phyloP scores from a whole-genome alignment of 495 filamentous ascomycete genomes.

The Neurospora sublineolata region DNA sequence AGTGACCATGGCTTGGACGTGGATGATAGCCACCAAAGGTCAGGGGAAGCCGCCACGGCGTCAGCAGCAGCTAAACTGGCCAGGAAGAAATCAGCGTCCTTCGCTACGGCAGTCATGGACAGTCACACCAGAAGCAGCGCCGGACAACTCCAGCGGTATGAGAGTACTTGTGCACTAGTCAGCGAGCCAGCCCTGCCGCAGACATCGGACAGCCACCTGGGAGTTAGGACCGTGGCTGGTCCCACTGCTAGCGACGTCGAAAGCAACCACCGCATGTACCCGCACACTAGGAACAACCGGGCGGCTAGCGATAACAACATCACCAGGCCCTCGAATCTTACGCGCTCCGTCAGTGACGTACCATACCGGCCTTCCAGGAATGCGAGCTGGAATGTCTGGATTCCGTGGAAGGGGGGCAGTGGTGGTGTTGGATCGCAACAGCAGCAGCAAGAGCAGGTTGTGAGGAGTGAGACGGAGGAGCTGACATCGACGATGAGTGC shows the following conservation, averaged over 20 bases:
- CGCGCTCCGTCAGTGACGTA: background rate
- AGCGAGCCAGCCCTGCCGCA: conserved; percentile 38
- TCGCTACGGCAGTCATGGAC: conserved; percentile 38
- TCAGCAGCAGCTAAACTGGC: conserved; percentile 9
- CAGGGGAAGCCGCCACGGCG: background rate
- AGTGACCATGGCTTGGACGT: background rate
- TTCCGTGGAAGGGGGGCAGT: background rate
- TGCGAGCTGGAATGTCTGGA: background rate
- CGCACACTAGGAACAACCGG: too few relatives aligned
- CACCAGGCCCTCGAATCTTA: background rate
- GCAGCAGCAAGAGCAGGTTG: background rate
- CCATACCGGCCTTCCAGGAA: background rate
- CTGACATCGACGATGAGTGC: background rate
- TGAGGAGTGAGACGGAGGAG: background rate
- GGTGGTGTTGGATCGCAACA: background rate
- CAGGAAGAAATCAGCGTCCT: conserved; percentile 32
- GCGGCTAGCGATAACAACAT: background rate
- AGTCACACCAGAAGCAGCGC: conserved; percentile 9
- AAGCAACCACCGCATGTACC: too few relatives aligned
- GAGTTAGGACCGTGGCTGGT: conserved; percentile 20
- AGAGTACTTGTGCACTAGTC: conserved; percentile 20
- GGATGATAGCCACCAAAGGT: background rate
- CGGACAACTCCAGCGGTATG: background rate
- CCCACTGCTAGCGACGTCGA: background rate
- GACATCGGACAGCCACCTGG: conserved; percentile 29